Evolutionary conservation across 2,329 filamentous ascomycete species (phyloP).

Genomic region (Fusarium guadeloupense): DNA sequence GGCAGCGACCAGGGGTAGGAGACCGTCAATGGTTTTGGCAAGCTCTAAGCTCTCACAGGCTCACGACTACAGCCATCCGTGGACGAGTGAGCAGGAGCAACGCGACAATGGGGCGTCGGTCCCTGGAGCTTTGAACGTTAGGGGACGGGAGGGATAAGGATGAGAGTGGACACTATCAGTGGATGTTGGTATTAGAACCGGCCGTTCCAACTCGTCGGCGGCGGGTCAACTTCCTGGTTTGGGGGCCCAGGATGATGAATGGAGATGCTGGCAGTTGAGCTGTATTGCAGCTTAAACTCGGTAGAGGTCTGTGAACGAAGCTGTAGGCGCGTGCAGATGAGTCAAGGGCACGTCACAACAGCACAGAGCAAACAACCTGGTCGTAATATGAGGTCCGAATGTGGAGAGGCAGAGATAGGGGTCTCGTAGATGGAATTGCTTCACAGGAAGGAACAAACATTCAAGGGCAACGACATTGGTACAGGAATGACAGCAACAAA

Average conservation of each 20-base stretch:
- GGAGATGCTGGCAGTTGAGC: constrained; percentile 33
- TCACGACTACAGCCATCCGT: constrained; percentile 29
- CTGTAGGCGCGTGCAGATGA: constrained; percentile 12
- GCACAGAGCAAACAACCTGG: constrained; percentile 25
- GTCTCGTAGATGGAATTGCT: constrained; percentile 11
- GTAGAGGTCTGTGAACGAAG: constrained; percentile 12
- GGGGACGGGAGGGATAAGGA: constrained; percentile 31
- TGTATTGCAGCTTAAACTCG: constrained; percentile 23
- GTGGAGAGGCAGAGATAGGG: constrained; percentile 28
- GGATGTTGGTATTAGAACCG: constrained; percentile 22
- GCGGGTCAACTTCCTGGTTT: constrained; percentile 16
- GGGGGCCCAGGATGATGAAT: constrained; percentile 15
- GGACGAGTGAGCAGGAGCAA: constrained; percentile 29
- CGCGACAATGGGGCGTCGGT: constrained; percentile 26
- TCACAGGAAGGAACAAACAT: not conserved
- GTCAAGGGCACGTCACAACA: constrained; percentile 17
- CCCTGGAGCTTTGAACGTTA: constrained; percentile 30
- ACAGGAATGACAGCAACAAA: not conserved
- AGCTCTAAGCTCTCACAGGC: constrained; percentile 29
- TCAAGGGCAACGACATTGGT: not conserved
- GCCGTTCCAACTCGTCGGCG: constrained; percentile 23
- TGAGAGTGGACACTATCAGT: constrained; percentile 28
- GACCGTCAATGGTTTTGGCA: constrained; percentile 19
- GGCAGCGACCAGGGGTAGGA: constrained; percentile 26
- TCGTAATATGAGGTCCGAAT: constrained; percentile 26